Conservation (phyloP, 2,329 filamentous ascomycete species). For the Fusarium gaditjirri region DNA sequence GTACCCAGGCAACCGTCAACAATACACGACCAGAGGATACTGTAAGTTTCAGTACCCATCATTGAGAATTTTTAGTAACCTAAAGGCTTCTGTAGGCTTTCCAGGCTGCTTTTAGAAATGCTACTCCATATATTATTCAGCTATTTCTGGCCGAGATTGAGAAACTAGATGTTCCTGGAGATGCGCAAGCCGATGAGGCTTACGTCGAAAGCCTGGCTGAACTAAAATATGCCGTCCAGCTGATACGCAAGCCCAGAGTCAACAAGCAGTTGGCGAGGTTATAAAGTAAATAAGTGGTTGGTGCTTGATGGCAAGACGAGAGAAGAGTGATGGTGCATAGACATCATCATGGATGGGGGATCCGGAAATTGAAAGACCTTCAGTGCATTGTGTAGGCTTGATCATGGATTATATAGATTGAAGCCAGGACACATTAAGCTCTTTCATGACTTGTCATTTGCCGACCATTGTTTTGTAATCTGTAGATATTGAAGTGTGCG, state of each 20-base stretch:
- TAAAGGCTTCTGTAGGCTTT: background rate
- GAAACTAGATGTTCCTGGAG: background rate
- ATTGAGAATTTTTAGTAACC: fast-evolving
- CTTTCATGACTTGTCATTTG: background rate
- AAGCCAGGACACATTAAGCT: background rate
- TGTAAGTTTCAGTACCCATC: background rate
- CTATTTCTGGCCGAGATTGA: background rate
- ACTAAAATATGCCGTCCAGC: background rate
- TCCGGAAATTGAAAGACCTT: fast-evolving
- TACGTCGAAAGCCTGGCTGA: background rate
- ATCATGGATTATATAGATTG: background rate
- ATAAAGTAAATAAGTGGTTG: background rate
- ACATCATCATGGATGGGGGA: no score
- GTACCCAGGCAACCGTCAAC: no score
- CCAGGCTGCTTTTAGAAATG: background rate
- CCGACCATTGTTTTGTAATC: fast-evolving
- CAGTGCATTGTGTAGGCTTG: background rate
- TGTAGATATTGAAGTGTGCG: no score
- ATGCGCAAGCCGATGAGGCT: background rate
- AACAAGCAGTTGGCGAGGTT: background rate
- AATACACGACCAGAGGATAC: fast-evolving
- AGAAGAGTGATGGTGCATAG: no score
- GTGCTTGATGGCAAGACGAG: background rate
- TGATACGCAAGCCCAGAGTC: background rate
- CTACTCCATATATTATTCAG: background rate